Evolutionary conservation across 1,139 yeast species (phyloP), one percentile per base, ranked within the genome.

Genomic region (Candida pseudoviswanathii): DNA sequence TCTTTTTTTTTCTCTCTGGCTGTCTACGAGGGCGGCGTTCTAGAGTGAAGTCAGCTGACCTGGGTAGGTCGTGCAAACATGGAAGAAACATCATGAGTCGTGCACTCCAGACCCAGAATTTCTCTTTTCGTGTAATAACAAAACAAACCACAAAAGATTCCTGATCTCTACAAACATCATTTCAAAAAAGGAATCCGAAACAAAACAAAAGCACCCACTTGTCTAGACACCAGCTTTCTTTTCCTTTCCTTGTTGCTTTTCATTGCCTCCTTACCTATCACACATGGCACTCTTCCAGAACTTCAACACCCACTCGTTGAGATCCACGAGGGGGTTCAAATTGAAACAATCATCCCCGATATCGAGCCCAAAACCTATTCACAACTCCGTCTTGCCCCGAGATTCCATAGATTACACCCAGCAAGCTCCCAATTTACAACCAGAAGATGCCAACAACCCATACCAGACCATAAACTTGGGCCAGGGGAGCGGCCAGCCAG

Each of bases 321-420:
- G 79, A 51, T 70, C 84, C 8, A 79, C 84, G 4, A 68, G 84
- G 51, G 85, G 84, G 10, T 81, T 80, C 65, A 78, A 76, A 59
- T 66, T 73, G 55, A 74, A 72, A 58, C 76, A 64, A 53, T 56
- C 70, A 7, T 68, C 77, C 8, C 77, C 79, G 31, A 71, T 71
- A 41, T 71, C 80, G 29, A 67, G 71, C 52, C 77, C 79, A n/a
- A 71, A 69, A 50, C 71, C 74, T 6, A 58, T 66, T 22, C 63
- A 73, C 38, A 65, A 63, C 52, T 61, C 77, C 5, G 68, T 67
- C 4, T 64, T 72, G 50, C 75, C 77, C 27, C 49, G 44, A 36
- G 32, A 33, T n/a, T 36, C 53, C 6, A 41, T 42, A 10, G 40
- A 45, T 21, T 46, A 48, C 11, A 22, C 22, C 8, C 51, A 41